Conservation (phyloP, 1,284 basidiomycete genomes). For the Abortiporus biennis region DNA sequence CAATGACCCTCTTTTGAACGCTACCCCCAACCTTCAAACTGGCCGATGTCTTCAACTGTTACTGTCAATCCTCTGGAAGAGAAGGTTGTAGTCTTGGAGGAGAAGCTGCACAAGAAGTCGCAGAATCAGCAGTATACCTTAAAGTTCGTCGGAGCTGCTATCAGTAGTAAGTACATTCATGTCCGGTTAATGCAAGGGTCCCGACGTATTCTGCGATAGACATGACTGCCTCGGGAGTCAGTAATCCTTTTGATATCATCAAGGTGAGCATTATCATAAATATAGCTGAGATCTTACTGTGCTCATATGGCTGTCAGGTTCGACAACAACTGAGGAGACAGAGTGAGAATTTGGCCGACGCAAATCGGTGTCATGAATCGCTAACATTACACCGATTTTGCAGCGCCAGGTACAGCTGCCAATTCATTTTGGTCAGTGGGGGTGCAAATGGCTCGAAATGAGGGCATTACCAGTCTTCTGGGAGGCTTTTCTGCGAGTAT, state of each 20-base stretch:
- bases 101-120: conserved; percentile 3
- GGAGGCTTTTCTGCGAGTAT: conserved; percentile 31
- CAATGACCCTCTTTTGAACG: no score
- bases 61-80: conserved; percentile 13
- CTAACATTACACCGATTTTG: neutral
- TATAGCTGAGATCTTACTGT: neutral
- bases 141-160: conserved; percentile 26
- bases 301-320: conserved; percentile 18
- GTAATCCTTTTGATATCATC: conserved; percentile 31
- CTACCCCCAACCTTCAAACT: neutral
- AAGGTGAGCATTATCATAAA: conserved; percentile 16
- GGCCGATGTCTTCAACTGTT: conserved; percentile 6
- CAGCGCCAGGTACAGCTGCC: conserved; percentile 23
- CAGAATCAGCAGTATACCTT: conserved; percentile 22
- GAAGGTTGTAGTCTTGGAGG: conserved; percentile 12
- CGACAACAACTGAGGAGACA: conserved; percentile 31
- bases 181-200: neutral
- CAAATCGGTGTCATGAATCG: neutral
- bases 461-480: conserved; percentile 28
- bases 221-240: conserved; percentile 30
- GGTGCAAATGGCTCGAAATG: conserved; percentile 27
- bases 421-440: conserved; percentile 31
- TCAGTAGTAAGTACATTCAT: conserved; percentile 21
- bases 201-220: no score
- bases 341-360: conserved; percentile 14